phyloP scores from a whole-genome alignment of 2,329 filamentous ascomycete species.

The Pyrenophora teres region DNA sequence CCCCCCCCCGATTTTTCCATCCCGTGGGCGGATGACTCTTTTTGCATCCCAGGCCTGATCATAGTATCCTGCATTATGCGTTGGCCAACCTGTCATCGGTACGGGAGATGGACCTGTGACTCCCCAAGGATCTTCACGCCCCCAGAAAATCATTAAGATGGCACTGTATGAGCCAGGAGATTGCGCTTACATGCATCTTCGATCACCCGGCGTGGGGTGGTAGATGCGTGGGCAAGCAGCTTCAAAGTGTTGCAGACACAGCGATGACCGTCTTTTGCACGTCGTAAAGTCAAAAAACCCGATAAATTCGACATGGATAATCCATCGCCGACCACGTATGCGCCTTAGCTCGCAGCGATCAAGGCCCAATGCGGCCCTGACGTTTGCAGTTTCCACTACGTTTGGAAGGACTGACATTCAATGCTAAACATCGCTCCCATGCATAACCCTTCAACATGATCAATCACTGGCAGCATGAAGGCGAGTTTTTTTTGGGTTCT shows the following conservation, averaged over 20 bases:
- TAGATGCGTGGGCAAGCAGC: constrained; percentile 16
- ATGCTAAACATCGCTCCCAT: constrained; percentile 22
- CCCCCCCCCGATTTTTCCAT: too few relatives aligned
- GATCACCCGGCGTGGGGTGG: constrained; percentile 3
- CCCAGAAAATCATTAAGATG: neutral
- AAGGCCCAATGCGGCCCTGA: constrained; percentile 19
- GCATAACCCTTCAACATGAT: constrained; percentile 11
- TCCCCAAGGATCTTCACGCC: neutral
- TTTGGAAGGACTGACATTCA: constrained; percentile 19
- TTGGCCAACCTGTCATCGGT: neutral
- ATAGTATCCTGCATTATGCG: constrained; percentile 7
- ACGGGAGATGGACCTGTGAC: constrained; percentile 8
- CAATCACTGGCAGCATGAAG: constrained; percentile 15
- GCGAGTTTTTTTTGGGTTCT: constrained; percentile 3
- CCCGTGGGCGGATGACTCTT: neutral
- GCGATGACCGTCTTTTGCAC: constrained; percentile 5
- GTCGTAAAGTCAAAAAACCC: neutral
- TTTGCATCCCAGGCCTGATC: constrained; percentile 5
- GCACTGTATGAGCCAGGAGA: constrained; percentile 4
- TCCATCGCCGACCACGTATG: constrained; percentile 10
- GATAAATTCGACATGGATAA: constrained; percentile 20
- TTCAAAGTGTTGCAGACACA: constrained; percentile 5
- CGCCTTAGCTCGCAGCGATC: neutral
- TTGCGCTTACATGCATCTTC: neutral
- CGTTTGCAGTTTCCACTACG: constrained; percentile 27